These are phyloP conservation scores for Plasmopara muralis DNA, from an alignment of 352 stramenopile species.

Conservation along the genomic window DNA sequence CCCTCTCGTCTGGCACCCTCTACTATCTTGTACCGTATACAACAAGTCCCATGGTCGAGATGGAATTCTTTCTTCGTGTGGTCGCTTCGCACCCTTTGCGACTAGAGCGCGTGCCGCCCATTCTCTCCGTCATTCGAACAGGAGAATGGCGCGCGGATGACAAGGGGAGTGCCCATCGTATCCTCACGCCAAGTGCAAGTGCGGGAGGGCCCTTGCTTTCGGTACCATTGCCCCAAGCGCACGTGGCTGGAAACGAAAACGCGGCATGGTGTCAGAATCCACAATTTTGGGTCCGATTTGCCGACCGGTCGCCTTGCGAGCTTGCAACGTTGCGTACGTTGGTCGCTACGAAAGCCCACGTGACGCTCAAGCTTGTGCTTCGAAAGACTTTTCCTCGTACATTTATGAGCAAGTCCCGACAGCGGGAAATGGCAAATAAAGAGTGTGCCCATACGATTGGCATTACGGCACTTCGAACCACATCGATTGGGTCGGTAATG, in stretches of 20 bases:
- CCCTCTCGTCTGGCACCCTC: slow-evolving; percentile 53
- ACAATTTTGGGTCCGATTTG: slow-evolving; percentile 77
- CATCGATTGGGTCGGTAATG: slow-evolving; percentile 6
- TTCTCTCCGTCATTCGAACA: slow-evolving; percentile 53
- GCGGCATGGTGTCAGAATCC: slow-evolving; percentile 81
- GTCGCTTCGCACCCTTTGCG: slow-evolving; percentile 67
- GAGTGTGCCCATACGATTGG: slow-evolving; percentile 60
- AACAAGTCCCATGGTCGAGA: slow-evolving; percentile 72
- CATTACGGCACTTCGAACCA: slow-evolving; percentile 41
- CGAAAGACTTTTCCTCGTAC: slow-evolving; percentile 60
- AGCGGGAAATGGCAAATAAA: slow-evolving; percentile 46
- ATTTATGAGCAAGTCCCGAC: slow-evolving; percentile 34
- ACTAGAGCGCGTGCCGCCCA: slow-evolving; percentile 64
- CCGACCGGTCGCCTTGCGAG: slow-evolving; percentile 20
- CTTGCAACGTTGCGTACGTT: slow-evolving; percentile 15
- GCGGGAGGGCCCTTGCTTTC: slow-evolving; percentile 65
- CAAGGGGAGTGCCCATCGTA: slow-evolving; percentile 26
- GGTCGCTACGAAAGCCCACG: slow-evolving; percentile 30
- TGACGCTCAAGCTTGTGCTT: slow-evolving; percentile 67
- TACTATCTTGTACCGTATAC: slow-evolving; percentile 87
- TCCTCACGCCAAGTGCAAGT: slow-evolving; percentile 33
- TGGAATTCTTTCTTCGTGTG: slow-evolving; percentile 87
- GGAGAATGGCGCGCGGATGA: slow-evolving; percentile 62
- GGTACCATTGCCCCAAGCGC: slow-evolving; percentile 30
- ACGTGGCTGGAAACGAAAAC: slow-evolving; percentile 44